Evolutionary conservation across 371 early-diverging fungal genomes (phyloP).

Genomic region (Encephalitozoon romaleae): DNA sequence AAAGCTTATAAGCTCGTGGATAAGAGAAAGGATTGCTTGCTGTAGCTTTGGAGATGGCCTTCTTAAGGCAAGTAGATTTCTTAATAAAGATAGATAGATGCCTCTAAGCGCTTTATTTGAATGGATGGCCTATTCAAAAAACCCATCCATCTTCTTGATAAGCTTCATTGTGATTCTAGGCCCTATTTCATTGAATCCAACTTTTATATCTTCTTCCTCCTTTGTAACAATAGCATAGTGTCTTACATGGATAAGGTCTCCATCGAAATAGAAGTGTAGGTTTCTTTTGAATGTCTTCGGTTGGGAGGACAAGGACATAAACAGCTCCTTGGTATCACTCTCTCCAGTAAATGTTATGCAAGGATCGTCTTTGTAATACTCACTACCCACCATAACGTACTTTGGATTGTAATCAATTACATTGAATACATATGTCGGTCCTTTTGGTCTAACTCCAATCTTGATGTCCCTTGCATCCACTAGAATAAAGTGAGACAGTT

Average conservation of each 20-base stretch:
- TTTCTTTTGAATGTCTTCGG: slow-evolving; percentile 6
- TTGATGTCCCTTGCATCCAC: slow-evolving; percentile 30
- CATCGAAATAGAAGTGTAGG: slow-evolving; percentile 32
- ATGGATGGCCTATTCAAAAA: background rate
- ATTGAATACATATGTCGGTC: slow-evolving; percentile 36
- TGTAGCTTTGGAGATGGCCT: slow-evolving; percentile 14
- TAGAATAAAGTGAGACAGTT: slow-evolving; percentile 32
- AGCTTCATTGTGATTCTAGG: slow-evolving; percentile 40
- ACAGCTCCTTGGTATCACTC: slow-evolving; percentile 1
- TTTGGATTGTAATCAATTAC: slow-evolving; percentile 33
- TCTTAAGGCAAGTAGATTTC: slow-evolving; percentile 1
- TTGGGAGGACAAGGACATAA: slow-evolving; percentile 14
- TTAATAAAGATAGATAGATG: background rate
- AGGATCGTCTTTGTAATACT: slow-evolving; percentile 18
- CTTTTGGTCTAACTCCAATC: slow-evolving; percentile 18
- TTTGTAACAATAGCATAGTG: slow-evolving; percentile 31
- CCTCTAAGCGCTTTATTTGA: background rate
- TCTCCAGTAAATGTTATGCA: slow-evolving; percentile 36
- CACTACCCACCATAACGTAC: background rate
- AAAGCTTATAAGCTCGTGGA: slow-evolving; percentile 51
- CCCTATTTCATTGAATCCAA: slow-evolving; percentile 43
- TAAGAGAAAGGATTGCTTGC: slow-evolving; percentile 21
- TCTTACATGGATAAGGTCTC: slow-evolving; percentile 34
- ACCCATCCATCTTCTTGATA: slow-evolving; percentile 20
- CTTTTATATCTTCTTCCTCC: slow-evolving; percentile 27